phyloP scores from a whole-genome alignment of 177 flowering plant species.

The Vitis hybrid region DNA sequence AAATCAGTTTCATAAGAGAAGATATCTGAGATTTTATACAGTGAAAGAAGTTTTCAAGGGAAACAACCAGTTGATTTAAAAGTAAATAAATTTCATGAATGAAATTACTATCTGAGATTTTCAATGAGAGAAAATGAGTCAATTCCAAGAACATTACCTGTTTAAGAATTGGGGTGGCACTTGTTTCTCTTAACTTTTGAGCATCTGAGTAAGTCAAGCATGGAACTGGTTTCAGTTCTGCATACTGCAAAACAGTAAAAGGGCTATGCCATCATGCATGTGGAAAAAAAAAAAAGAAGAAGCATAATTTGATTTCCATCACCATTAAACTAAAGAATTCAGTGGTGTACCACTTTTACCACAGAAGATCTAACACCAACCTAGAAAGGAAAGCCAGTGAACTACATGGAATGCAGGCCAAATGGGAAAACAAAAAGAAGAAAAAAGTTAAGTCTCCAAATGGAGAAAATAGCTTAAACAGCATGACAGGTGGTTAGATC shows the following conservation, averaged over 20 bases:
- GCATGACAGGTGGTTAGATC: too few relatives aligned
- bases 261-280: not conserved
- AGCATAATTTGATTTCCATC: not conserved
- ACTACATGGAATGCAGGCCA: not conserved
- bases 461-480: not conserved
- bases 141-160: slow-evolving; percentile 47
- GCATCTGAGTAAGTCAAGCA: slow-evolving; percentile 92
- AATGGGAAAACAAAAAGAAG: not conserved
- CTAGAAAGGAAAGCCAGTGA: not conserved
- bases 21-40: too few relatives aligned
- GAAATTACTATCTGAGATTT: not conserved
- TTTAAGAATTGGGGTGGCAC: slow-evolving; percentile 84
- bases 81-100: not conserved
- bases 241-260: slow-evolving; percentile 60
- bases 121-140: not conserved
- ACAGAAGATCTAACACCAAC: not conserved
- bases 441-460: not conserved
- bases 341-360: not conserved
- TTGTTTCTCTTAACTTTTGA: slow-evolving; percentile 60
- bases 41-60: too few relatives aligned
- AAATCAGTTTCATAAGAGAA: too few relatives aligned
- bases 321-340: not conserved
- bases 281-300: not conserved
- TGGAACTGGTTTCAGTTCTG: slow-evolving; percentile 97
- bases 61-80: not conserved